Conservation (phyloP, 2,329 filamentous ascomycete species). For the Colletotrichum orchidophilum region DNA sequence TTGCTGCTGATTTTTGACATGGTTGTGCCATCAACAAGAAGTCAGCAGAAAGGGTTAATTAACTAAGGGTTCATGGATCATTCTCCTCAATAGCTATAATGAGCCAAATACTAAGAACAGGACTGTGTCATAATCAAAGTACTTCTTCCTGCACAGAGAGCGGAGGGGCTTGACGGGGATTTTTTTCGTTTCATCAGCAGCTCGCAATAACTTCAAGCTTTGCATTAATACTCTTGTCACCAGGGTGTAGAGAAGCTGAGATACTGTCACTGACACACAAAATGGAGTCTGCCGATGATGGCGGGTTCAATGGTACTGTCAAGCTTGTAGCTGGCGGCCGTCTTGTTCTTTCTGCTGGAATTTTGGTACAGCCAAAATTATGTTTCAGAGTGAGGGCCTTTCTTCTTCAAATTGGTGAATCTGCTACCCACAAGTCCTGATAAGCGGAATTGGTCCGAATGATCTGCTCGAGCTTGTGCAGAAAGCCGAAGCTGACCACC, state of each 20-base stretch:
- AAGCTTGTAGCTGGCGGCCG: not conserved
- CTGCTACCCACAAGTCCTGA: not conserved
- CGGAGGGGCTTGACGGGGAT: not conserved
- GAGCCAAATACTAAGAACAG: not conserved
- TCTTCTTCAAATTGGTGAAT: not conserved
- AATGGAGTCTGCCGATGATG: not conserved
- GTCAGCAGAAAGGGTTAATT: too few species aligned
- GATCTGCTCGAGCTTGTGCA: not conserved
- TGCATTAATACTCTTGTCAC: not conserved
- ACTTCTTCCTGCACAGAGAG: not conserved
- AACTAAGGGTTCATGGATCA: too few species aligned
- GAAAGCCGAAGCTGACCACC: not conserved
- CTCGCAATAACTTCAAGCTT: not conserved
- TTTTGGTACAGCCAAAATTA: conserved; percentile 1
- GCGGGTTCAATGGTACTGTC: not conserved
- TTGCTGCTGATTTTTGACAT: not conserved
- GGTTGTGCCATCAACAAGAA: too few species aligned
- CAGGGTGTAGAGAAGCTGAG: not conserved
- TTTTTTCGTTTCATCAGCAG: not conserved
- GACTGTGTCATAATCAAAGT: not conserved
- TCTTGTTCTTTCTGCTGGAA: not conserved
- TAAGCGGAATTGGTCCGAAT: not conserved
- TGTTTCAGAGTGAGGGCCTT: not conserved
- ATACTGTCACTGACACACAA: not conserved
- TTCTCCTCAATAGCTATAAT: too few species aligned